Percentiles rank a stretch among this genome's conserved stretches.
Conservation (phyloP, 2,329 filamentous ascomycete species). For the Aspergillus ustus region DNA sequence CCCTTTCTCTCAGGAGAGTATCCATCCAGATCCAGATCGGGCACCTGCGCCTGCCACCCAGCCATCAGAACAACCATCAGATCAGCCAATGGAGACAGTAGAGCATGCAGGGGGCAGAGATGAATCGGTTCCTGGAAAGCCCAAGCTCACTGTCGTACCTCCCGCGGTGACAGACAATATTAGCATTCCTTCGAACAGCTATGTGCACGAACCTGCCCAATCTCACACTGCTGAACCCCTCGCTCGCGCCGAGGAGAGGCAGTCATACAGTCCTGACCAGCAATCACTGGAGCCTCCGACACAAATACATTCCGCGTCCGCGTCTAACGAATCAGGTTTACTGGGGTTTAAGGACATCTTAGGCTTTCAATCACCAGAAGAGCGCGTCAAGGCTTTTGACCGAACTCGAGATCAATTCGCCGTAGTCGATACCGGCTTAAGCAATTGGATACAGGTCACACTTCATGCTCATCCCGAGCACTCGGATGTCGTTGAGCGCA, state of each 20-base stretch:
- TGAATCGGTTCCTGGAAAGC: conserved; percentile 28
- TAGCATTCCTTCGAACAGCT: conserved; percentile 21
- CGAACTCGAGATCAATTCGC: conserved; percentile 74
- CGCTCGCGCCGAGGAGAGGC: conserved; percentile 15
- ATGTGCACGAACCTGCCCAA: conserved; percentile 21
- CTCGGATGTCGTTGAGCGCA: conserved; percentile 47
- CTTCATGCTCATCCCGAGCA: conserved; percentile 59
- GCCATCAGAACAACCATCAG: neutral
- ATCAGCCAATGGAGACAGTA: conserved; percentile 12
- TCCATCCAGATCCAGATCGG: conserved; percentile 13
- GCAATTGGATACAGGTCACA: conserved; percentile 59
- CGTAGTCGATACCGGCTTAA: conserved; percentile 74
- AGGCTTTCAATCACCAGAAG: conserved; percentile 64
- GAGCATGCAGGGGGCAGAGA: conserved; percentile 4
- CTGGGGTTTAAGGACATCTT: conserved; percentile 78
- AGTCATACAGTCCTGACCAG: conserved; percentile 10
- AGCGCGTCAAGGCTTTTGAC: conserved; percentile 76
- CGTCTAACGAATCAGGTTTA: conserved; percentile 44
- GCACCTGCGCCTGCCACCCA: conserved; percentile 20
- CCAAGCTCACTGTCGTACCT: conserved; percentile 38
- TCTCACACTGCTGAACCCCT: conserved; percentile 15
- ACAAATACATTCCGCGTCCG: conserved; percentile 20
- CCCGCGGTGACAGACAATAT: conserved; percentile 25
- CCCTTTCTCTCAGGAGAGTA: conserved; percentile 25
- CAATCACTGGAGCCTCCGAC: conserved; percentile 17